These are phyloP conservation scores for Ophiostoma angusticollis DNA, from an alignment of 2,329 filamentous ascomycete genomes.

Conservation along the genomic window DNA sequence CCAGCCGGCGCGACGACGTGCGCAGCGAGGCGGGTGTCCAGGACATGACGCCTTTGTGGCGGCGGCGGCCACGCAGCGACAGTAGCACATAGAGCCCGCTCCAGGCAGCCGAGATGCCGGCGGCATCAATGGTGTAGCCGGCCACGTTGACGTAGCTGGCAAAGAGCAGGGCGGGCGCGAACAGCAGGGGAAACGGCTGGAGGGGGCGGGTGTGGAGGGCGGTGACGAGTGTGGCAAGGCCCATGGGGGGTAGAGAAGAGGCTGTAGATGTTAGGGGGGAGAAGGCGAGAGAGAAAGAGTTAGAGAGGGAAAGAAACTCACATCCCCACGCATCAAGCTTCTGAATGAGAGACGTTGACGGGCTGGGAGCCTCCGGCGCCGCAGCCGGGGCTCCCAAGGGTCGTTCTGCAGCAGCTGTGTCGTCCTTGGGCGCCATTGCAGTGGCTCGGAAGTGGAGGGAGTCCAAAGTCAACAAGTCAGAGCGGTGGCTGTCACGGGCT, in stretches of 20 bases:
- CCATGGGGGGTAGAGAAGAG: constrained; percentile 39
- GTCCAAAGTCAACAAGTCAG: too few species aligned
- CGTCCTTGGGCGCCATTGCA: background rate
- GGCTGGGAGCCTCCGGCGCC: background rate
- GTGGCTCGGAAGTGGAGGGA: too few species aligned
- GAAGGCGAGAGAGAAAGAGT: background rate
- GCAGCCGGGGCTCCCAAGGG: background rate
- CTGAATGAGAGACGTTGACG: constrained; percentile 8
- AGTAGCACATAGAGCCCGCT: constrained; percentile 45
- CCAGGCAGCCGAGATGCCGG: constrained; percentile 42
- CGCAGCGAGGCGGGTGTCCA: constrained; percentile 19
- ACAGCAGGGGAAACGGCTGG: constrained; percentile 35
- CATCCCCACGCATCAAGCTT: constrained; percentile 18
- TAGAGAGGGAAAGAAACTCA: constrained; percentile 8
- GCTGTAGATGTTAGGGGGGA: constrained; percentile 23
- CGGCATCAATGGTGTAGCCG: constrained; percentile 43
- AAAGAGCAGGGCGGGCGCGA: constrained; percentile 41
- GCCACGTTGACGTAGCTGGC: constrained; percentile 46
- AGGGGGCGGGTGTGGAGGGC: constrained; percentile 43
- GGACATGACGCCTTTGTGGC: background rate
- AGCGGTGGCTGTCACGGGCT: too few species aligned
- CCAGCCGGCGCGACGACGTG: constrained; percentile 25
- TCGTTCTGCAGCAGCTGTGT: background rate
- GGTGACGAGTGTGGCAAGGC: constrained; percentile 42
- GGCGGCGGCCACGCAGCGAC: constrained; percentile 33